Conservation (phyloP, 495 filamentous ascomycete genomes). For the Lepraria neglecta region DNA sequence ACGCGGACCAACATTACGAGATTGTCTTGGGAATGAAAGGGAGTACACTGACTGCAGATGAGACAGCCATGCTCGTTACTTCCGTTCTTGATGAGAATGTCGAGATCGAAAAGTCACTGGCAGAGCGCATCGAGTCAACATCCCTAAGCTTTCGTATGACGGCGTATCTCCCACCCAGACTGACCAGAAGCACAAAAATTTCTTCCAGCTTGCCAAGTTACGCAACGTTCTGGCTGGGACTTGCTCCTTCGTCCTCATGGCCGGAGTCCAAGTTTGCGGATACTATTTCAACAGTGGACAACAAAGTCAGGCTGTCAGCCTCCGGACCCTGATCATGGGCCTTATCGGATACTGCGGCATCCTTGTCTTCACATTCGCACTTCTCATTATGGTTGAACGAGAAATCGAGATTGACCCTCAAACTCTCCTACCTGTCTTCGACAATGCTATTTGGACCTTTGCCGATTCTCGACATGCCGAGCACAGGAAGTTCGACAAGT, state of each 20-base stretch:
- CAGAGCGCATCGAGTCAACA: not conserved
- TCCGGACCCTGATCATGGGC: slow-evolving; percentile 7
- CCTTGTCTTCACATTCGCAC: not conserved
- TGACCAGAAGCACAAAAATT: no score
- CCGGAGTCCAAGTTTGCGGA: no score
- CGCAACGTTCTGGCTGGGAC: no score
- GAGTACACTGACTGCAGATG: not conserved
- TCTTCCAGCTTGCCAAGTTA: no score
- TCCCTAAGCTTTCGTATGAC: not conserved
- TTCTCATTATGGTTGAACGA: not conserved
- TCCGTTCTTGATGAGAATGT: not conserved
- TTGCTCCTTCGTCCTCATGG: no score
- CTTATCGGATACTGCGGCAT: slow-evolving; percentile 14
- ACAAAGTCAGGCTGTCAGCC: not conserved
- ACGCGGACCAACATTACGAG: slow-evolving; percentile 1
- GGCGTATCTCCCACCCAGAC: slow-evolving; percentile 11
- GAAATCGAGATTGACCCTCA: not conserved
- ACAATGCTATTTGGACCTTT: slow-evolving; percentile 5
- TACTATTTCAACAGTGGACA: no score
- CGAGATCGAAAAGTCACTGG: not conserved
- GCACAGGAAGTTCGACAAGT: not conserved
- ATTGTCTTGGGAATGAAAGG: slow-evolving; percentile 1
- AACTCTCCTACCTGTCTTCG: not conserved
- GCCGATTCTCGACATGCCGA: not conserved
- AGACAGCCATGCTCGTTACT: not conserved